phyloP scores from a whole-genome alignment of 2,329 filamentous ascomycete genomes.

The Knufia fluminis region DNA sequence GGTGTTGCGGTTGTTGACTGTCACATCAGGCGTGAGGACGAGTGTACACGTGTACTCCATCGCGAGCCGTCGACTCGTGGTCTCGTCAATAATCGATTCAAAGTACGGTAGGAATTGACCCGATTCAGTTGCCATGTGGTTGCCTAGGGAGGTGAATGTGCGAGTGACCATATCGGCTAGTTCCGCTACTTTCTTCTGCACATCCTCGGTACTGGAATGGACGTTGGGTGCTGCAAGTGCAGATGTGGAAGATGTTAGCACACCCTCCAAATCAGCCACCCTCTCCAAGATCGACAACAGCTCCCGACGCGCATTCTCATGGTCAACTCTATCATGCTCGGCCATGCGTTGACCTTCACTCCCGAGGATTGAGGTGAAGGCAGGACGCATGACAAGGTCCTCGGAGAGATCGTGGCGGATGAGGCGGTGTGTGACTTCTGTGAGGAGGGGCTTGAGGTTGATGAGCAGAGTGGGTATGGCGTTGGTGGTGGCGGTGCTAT shows the following conservation, averaged over 20 bases:
- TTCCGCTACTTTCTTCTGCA: no score
- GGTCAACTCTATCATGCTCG: slow-evolving; percentile 19
- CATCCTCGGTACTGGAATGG: no score
- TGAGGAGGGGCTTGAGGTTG: slow-evolving; percentile 6
- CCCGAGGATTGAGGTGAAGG: slow-evolving; percentile 16
- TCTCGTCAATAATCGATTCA: slow-evolving; percentile 11
- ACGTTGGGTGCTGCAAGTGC: no score
- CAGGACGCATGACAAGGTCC: slow-evolving; percentile 20
- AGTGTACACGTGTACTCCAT: slow-evolving; percentile 15
- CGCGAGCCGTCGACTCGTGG: slow-evolving; percentile 14
- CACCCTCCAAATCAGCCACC: no score
- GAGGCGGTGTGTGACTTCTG: slow-evolving; percentile 17
- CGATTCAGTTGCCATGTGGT: slow-evolving; percentile 18
- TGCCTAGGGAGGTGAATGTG: slow-evolving; percentile 13
- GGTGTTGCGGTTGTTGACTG: background rate
- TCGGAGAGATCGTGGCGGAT: slow-evolving; percentile 21
- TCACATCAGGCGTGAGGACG: slow-evolving; percentile 12
- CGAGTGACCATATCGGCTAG: background rate
- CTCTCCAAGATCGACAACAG: no score
- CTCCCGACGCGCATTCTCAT: slow-evolving; percentile 14
- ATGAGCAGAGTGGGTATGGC: background rate
- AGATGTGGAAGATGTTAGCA: no score
- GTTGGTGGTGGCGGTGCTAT: background rate
- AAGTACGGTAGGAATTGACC: slow-evolving; percentile 18
- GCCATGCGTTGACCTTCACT: slow-evolving; percentile 14